Conservation (phyloP, 2,329 filamentous ascomycete genomes). For the Colletotrichum ledebouriae region DNA sequence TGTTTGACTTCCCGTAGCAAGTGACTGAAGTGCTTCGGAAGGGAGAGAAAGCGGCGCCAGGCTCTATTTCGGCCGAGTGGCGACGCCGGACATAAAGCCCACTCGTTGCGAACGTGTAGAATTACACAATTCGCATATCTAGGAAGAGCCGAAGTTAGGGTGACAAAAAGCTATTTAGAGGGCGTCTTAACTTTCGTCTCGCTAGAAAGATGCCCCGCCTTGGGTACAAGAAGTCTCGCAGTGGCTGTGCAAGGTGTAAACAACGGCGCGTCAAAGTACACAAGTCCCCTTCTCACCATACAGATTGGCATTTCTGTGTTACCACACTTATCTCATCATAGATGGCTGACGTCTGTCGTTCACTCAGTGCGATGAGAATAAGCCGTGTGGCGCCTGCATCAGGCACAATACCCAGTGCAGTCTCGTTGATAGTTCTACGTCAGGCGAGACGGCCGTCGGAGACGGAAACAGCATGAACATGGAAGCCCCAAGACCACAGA, state of each 20-base stretch:
- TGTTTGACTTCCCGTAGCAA: constrained; percentile 15
- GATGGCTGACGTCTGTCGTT: constrained; percentile 21
- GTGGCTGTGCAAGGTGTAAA: constrained; percentile 54
- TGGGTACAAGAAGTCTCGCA: constrained; percentile 54
- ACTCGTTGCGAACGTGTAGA: neutral
- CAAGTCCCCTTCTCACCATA: neutral
- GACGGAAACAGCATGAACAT: constrained; percentile 25
- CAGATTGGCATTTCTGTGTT: neutral
- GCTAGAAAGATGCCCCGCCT: constrained; percentile 47
- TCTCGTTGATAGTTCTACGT: constrained; percentile 43
- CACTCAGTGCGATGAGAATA: constrained; percentile 54
- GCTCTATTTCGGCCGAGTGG: constrained; percentile 2
- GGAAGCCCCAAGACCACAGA: constrained; percentile 1
- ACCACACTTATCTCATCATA: constrained; percentile 7
- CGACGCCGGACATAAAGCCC: neutral
- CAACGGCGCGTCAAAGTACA: constrained; percentile 53
- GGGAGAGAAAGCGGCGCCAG: neutral
- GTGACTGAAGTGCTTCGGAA: constrained; percentile 4
- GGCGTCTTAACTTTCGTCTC: neutral
- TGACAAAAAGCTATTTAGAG: constrained; percentile 13
- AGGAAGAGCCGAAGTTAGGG: neutral
- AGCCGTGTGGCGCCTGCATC: constrained; percentile 54
- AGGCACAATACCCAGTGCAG: constrained; percentile 54
- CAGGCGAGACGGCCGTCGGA: constrained; percentile 22
- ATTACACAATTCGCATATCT: constrained; percentile 1